Percentiles rank a stretch among this genome's conserved stretches.
Conservation (phyloP, 805 yeast species). For the Teunomyces aglyptinius region DNA sequence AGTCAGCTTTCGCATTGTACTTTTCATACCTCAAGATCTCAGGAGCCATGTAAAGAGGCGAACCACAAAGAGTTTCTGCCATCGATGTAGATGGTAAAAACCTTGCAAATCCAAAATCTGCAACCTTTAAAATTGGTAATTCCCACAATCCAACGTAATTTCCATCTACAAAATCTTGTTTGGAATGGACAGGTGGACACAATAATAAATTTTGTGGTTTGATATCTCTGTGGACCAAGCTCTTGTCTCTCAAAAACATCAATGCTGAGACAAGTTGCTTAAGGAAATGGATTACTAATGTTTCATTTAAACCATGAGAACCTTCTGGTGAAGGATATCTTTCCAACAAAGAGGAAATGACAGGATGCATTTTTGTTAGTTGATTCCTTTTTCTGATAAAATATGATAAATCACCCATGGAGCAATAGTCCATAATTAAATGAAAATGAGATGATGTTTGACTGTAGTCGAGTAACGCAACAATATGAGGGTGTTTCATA, state of each 20-base stretch:
- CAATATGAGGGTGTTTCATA: conserved; percentile 91
- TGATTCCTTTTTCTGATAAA: conserved; percentile 77
- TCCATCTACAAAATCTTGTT: conserved; percentile 52
- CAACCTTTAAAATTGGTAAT: conserved; percentile 86
- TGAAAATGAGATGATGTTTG: conserved; percentile 79
- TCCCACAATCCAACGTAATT: conserved; percentile 81
- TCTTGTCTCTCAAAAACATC: conserved; percentile 73
- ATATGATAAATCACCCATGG: conserved; percentile 89
- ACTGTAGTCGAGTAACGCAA: conserved; percentile 77
- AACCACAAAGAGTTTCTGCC: conserved; percentile 97
- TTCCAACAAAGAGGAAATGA: conserved; percentile 69
- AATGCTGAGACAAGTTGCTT: conserved; percentile 86
- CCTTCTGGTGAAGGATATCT: conserved; percentile 81
- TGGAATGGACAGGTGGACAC: conserved; percentile 76
- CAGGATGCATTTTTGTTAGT: conserved; percentile 70
- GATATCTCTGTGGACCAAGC: conserved; percentile 91
- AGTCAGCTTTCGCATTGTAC: conserved; percentile 94
- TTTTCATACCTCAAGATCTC: conserved; percentile 92
- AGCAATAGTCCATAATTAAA: conserved; percentile 93
- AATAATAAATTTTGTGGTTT: conserved; percentile 88
- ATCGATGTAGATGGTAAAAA: conserved; percentile 88
- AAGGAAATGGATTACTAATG: conserved; percentile 76
- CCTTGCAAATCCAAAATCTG: conserved; percentile 97
- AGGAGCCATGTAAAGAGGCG: conserved; percentile 98
- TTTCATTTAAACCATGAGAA: conserved; percentile 76